Percentiles rank a stretch among this genome's conserved stretches.
phyloP scores from a whole-genome alignment of 1,284 basidiomycete genomes.

The Prillingera fragicola region DNA sequence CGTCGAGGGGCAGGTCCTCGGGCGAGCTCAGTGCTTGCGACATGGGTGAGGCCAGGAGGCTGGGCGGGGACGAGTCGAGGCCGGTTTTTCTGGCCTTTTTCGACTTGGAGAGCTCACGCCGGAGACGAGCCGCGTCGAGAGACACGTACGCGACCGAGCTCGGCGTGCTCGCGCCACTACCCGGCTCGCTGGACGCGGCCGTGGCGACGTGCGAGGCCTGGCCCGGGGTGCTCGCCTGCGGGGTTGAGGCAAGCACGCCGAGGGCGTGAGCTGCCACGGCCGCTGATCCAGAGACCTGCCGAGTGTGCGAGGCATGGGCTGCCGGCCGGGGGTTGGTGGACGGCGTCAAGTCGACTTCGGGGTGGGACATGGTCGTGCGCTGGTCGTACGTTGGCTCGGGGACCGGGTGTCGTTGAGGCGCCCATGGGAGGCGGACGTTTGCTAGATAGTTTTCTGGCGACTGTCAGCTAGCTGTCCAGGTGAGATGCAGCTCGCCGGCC shows the following conservation, averaged over 20 bases:
- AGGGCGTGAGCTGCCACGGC: slow-evolving; percentile 1
- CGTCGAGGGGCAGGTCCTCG: slow-evolving; percentile 6
- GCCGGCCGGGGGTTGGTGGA: slow-evolving; percentile 8
- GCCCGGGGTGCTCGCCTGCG: not conserved
- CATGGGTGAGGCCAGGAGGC: no score
- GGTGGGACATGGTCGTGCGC: slow-evolving; percentile 16
- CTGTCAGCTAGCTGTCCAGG: slow-evolving; percentile 1
- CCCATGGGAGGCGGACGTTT: slow-evolving; percentile 37
- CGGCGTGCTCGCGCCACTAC: slow-evolving; percentile 13
- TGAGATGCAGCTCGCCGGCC: not conserved
- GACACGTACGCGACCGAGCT: slow-evolving; percentile 7
- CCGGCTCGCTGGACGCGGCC: not conserved
- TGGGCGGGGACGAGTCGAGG: no score
- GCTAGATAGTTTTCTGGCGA: slow-evolving; percentile 45
- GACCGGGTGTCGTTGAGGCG: slow-evolving; percentile 1
- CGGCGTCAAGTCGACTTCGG: slow-evolving; percentile 16
- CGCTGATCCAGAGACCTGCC: not conserved
- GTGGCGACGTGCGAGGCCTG: slow-evolving; percentile 8
- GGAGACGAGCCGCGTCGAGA: no score
- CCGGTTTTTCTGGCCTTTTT: no score
- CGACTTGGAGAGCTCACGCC: no score
- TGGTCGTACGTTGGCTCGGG: slow-evolving; percentile 20
- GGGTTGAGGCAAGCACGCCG: not conserved
- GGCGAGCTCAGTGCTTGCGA: no score
- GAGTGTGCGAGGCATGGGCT: not conserved